Evolutionary conservation across 2,329 filamentous ascomycete species (phyloP).

Genomic region (Capronia coronata): DNA sequence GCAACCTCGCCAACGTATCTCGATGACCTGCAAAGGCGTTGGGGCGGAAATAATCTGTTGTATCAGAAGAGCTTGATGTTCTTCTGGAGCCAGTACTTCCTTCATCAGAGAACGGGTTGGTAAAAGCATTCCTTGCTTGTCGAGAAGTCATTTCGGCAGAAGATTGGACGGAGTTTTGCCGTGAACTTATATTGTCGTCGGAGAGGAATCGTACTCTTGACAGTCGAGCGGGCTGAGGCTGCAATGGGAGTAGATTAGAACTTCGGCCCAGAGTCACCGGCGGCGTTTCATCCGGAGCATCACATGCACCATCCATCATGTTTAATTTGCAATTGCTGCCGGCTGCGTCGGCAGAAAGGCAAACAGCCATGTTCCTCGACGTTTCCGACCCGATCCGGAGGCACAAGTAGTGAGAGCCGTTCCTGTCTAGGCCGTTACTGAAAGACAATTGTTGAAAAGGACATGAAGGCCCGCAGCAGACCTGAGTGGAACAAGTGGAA

Average conservation of each 20-base stretch:
- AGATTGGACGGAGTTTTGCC: constrained; percentile 1
- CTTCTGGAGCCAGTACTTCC: constrained; percentile 6
- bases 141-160: not conserved
- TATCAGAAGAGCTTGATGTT: constrained; percentile 15
- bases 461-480: not conserved
- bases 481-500: not conserved
- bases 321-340: not conserved
- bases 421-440: not conserved
- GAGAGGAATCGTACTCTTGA: constrained; percentile 14
- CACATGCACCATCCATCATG: constrained; percentile 4
- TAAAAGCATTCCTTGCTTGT: constrained; percentile 3
- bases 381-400: not conserved
- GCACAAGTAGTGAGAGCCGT: not conserved
- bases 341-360: not conserved
- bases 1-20: constrained; percentile 27
- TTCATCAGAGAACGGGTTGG: constrained; percentile 12
- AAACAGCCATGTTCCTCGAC: not conserved
- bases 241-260: not conserved
- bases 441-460: not conserved
- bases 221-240: not conserved
- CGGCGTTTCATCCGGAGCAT: constrained; percentile 3
- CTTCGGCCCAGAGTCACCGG: not conserved
- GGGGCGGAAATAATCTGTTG: constrained; percentile 15
- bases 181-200: constrained; percentile 10
- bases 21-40: constrained; percentile 24